phyloP scores from a whole-genome alignment of 495 filamentous ascomycete species.

The Halenospora varia region DNA sequence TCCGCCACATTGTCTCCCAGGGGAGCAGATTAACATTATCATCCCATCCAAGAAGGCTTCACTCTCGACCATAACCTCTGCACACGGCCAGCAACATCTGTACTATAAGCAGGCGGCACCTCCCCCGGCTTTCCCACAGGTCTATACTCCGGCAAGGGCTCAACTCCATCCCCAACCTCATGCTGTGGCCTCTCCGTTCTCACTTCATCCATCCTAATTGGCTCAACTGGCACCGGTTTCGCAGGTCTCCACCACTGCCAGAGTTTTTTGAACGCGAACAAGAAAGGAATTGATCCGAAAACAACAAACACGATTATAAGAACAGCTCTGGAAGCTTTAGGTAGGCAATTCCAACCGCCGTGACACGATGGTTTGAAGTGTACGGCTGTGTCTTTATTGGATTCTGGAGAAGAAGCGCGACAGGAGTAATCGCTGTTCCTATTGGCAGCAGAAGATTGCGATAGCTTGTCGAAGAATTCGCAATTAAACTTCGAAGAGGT shows the following conservation, averaged over 20 bases:
- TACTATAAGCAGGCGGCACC: slow-evolving; percentile 4
- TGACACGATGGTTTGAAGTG: neutral
- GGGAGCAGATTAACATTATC: too few relatives aligned
- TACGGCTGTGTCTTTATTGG: neutral
- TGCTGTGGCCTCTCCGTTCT: neutral
- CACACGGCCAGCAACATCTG: neutral
- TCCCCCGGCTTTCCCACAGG: slow-evolving; percentile 5
- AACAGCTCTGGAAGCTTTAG: neutral
- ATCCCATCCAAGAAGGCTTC: neutral
- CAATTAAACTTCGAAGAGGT: slow-evolving; percentile 1
- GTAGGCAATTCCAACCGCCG: neutral
- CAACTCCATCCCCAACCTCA: neutral
- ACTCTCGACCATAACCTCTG: neutral
- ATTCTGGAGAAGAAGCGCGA: neutral
- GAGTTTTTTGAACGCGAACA: neutral
- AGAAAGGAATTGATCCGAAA: neutral
- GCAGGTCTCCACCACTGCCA: neutral
- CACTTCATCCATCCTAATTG: neutral
- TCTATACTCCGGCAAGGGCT: neutral
- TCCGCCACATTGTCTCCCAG: too few relatives aligned
- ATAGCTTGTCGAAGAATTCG: slow-evolving; percentile 3
- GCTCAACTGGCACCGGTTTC: neutral
- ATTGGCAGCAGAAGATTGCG: neutral
- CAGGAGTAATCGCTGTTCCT: neutral
- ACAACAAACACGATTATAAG: slow-evolving; percentile 1